These are phyloP conservation scores for Talaromyces sp. DNA, from an alignment of 2,329 filamentous ascomycete species.

Conservation along the genomic window DNA sequence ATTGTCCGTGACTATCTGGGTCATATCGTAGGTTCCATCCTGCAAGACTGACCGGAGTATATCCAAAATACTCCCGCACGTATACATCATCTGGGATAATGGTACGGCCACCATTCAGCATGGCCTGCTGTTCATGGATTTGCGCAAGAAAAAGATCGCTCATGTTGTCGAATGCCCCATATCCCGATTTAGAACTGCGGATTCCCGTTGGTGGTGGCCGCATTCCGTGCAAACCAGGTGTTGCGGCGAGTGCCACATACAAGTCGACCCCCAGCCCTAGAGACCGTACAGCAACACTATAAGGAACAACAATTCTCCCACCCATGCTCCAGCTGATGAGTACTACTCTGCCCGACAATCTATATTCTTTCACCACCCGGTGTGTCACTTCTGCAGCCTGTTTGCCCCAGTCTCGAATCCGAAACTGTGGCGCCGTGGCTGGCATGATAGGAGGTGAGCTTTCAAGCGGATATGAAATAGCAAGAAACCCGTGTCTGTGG, in stretches of 20 bases:
- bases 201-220: not conserved
- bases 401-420: slow-evolving; percentile 16
- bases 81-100: slow-evolving; percentile 11
- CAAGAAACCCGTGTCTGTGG: slow-evolving; percentile 14
- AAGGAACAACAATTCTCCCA: slow-evolving; percentile 14
- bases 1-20: not conserved
- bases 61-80: slow-evolving; percentile 10
- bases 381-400: slow-evolving; percentile 15
- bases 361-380: slow-evolving; percentile 11
- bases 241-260: slow-evolving; percentile 14
- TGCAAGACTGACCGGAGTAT: slow-evolving; percentile 8
- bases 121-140: slow-evolving; percentile 3
- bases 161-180: not conserved
- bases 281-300: not conserved
- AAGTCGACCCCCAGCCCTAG: slow-evolving; percentile 7
- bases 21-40: slow-evolving; percentile 8
- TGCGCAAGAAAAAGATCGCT: not conserved
- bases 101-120: not conserved
- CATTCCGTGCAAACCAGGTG: slow-evolving; percentile 12
- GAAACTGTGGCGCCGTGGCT: slow-evolving; percentile 10
- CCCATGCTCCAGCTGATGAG: slow-evolving; percentile 15
- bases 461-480: slow-evolving; percentile 19
- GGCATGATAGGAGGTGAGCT: slow-evolving; percentile 14
- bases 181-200: not conserved
- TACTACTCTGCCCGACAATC: slow-evolving; percentile 1